These are phyloP conservation scores for Mayamaea pseudoterrestris DNA, from an alignment of 108 stramenopile genomes.

Conservation along the genomic window DNA sequence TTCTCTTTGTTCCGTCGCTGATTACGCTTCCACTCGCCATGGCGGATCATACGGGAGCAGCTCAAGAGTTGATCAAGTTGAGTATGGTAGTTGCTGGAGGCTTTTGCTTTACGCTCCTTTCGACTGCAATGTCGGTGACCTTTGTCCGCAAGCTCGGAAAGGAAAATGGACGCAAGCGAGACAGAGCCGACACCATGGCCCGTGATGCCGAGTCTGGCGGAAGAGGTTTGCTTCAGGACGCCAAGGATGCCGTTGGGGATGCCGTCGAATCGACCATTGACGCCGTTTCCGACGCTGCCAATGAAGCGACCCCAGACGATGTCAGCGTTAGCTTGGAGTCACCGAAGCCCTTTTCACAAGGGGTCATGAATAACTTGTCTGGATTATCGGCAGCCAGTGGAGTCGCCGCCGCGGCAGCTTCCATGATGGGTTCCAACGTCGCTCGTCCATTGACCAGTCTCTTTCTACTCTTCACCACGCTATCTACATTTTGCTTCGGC, in stretches of 20 bases:
- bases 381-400: neutral
- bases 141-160: slow-evolving; percentile 28
- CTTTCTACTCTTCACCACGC: slow-evolving; percentile 46
- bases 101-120: slow-evolving; percentile 62
- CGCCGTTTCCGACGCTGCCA: neutral
- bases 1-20: slow-evolving; percentile 72
- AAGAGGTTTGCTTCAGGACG: no score
- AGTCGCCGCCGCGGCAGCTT: slow-evolving; percentile 3
- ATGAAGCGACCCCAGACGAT: neutral
- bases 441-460: no score
- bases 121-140: slow-evolving; percentile 53
- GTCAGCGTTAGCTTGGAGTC: neutral
- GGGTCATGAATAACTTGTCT: no score
- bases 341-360: neutral
- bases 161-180: no score
- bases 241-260: no score
- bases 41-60: slow-evolving; percentile 38
- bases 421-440: no score
- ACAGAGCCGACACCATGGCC: no score
- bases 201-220: no score
- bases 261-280: neutral
- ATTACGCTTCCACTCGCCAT: slow-evolving; percentile 59
- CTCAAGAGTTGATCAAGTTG: slow-evolving; percentile 45
- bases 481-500: slow-evolving; percentile 55
- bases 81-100: slow-evolving; percentile 49